phyloP scores from a whole-genome alignment of 2,329 filamentous ascomycete genomes.

The Verticillium zaregamsianum region DNA sequence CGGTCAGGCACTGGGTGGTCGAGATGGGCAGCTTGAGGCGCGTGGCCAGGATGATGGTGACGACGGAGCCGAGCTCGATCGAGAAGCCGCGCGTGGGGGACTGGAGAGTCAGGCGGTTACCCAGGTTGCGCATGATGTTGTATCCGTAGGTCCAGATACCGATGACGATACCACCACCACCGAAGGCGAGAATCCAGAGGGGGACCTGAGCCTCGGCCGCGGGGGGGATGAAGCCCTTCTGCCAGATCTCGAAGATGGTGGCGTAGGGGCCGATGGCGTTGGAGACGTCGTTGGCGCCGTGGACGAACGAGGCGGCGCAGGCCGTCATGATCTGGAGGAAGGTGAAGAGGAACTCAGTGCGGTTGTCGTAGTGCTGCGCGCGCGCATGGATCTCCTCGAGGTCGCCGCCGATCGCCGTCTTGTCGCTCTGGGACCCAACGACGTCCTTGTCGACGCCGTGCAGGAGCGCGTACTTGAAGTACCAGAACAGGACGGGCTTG shows the following conservation, averaged over 20 bases:
- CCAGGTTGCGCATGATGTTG: slow-evolving; percentile 60
- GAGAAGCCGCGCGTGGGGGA: slow-evolving; percentile 55
- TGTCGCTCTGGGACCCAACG: slow-evolving; percentile 28
- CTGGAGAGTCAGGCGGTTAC: slow-evolving; percentile 60
- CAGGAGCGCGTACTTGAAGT: slow-evolving; percentile 39
- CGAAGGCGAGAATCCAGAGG: slow-evolving; percentile 55
- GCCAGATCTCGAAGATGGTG: slow-evolving; percentile 58
- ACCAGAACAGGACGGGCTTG: slow-evolving; percentile 38
- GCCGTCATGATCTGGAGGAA: slow-evolving; percentile 58
- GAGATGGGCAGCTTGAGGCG: slow-evolving; percentile 16
- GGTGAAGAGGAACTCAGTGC: slow-evolving; percentile 55
- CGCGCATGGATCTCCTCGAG: slow-evolving; percentile 52
- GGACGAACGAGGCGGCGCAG: slow-evolving; percentile 57
- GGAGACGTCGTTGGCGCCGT: slow-evolving; percentile 63
- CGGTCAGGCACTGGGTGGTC: slow-evolving; percentile 55
- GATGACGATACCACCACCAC: slow-evolving; percentile 46
- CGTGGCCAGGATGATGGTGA: slow-evolving; percentile 7
- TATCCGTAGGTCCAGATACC: slow-evolving; percentile 60
- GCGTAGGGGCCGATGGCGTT: slow-evolving; percentile 61
- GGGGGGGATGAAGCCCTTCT: slow-evolving; percentile 30
- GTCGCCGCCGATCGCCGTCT: slow-evolving; percentile 44
- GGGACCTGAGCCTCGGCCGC: slow-evolving; percentile 46
- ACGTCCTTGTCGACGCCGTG: slow-evolving; percentile 42
- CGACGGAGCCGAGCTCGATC: slow-evolving; percentile 43
- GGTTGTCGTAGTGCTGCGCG: slow-evolving; percentile 57